Conservation (phyloP, 768 basidiomycete species). For the Panaeolus papilionaceus region DNA sequence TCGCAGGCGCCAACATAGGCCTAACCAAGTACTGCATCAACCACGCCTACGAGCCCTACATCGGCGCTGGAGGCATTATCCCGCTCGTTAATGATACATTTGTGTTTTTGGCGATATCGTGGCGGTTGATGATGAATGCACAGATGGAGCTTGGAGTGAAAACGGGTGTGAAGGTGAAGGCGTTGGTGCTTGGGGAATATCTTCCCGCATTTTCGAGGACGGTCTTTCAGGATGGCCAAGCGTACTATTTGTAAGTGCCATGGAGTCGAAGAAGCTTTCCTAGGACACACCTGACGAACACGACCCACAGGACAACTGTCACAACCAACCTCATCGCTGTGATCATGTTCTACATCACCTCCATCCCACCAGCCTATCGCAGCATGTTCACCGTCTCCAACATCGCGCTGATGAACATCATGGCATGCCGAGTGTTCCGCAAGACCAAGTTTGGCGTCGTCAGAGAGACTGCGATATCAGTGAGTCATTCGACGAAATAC, state of each 20-base stretch:
- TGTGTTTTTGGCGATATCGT: slow-evolving; percentile 39
- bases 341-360: neutral
- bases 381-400: neutral
- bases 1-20: slow-evolving; percentile 28
- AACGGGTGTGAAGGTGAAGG: slow-evolving; percentile 21
- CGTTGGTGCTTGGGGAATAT: slow-evolving; percentile 28
- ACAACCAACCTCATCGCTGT: neutral
- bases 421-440: neutral
- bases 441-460: neutral
- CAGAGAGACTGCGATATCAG: neutral
- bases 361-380: neutral
- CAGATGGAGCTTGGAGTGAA: slow-evolving; percentile 13
- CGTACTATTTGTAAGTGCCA: slow-evolving; percentile 38
- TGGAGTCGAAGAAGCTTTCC: neutral
- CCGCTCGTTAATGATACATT: slow-evolving; percentile 34
- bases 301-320: neutral
- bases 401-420: neutral
- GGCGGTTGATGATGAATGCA: slow-evolving; percentile 29
- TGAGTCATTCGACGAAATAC: neutral
- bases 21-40: slow-evolving; percentile 33
- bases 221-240: slow-evolving; percentile 37
- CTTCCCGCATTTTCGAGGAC: slow-evolving; percentile 34
- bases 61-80: slow-evolving; percentile 25
- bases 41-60: slow-evolving; percentile 12
- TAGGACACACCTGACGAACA: neutral